Conservation (phyloP, 176 grass and related monocot genomes). For the Eleusine indica region DNA sequence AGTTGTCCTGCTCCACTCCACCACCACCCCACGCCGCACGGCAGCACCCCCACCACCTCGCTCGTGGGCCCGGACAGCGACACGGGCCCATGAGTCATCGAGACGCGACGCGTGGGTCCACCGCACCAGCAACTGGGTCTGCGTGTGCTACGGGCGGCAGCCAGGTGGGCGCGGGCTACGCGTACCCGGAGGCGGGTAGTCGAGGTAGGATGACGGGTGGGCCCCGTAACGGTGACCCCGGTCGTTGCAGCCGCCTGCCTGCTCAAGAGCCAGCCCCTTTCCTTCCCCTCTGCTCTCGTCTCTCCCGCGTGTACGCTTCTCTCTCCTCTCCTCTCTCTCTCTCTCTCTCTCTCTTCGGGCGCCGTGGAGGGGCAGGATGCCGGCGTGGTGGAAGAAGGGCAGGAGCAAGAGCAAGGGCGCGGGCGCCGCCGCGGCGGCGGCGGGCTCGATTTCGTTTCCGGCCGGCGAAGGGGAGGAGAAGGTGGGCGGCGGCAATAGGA, state of each 20-base stretch:
- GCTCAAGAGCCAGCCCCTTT: not conserved
- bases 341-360: not conserved
- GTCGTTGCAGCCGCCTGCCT: slow-evolving; percentile 26
- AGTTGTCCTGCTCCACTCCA: not conserved
- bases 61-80: no score
- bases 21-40: no score
- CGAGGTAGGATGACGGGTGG: not conserved
- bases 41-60: not conserved
- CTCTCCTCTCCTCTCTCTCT: not conserved
- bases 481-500: not conserved
- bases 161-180: not conserved
- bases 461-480: not conserved
- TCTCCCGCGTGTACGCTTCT: slow-evolving; percentile 42
- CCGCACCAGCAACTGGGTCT: not conserved
- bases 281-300: not conserved
- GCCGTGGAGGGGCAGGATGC: slow-evolving; percentile 46
- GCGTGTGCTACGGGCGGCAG: not conserved
- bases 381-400: slow-evolving; percentile 65
- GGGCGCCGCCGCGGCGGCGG: not conserved
- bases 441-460: not conserved
- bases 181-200: not conserved
- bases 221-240: slow-evolving; percentile 33
- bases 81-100: not conserved
- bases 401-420: slow-evolving; percentile 21
- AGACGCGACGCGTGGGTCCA: not conserved